Conservation (phyloP, 1,284 basidiomycete species). For the Trichosporon ovoides region DNA sequence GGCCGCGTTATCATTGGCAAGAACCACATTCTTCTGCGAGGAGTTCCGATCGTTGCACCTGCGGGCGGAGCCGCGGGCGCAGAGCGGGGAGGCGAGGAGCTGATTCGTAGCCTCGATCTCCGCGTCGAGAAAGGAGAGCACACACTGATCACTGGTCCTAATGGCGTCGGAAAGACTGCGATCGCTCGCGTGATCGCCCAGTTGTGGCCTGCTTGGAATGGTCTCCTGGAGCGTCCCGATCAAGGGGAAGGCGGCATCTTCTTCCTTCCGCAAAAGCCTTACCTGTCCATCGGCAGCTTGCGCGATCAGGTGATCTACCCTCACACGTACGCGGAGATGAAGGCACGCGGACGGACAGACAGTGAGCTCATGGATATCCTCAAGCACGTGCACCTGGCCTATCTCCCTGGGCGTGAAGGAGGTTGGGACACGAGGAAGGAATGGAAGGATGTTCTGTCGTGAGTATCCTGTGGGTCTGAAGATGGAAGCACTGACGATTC, state of each 20-base stretch:
- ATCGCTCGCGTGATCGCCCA: constrained; percentile 85
- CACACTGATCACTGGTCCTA: constrained; percentile 81
- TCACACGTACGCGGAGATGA: constrained; percentile 71
- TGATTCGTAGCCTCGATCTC: constrained; percentile 70
- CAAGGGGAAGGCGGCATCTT: constrained; percentile 60
- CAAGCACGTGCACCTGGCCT: constrained; percentile 73
- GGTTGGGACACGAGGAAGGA: constrained; percentile 87
- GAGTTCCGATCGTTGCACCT: constrained; percentile 72
- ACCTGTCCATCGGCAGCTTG: constrained; percentile 79
- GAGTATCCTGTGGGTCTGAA: constrained; percentile 9
- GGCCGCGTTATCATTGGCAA: constrained; percentile 47
- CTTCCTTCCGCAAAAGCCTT: constrained; percentile 86
- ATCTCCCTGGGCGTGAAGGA: constrained; percentile 80
- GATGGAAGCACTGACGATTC: neutral
- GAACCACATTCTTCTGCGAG: constrained; percentile 56
- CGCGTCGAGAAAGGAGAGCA: constrained; percentile 75
- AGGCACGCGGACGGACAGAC: constrained; percentile 59
- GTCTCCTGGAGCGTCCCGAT: constrained; percentile 50
- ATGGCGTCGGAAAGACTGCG: constrained; percentile 89
- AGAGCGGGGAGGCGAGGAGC: constrained; percentile 56
- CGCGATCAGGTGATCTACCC: constrained; percentile 72
- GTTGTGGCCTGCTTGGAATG: constrained; percentile 64
- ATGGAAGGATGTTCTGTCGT: constrained; percentile 80
- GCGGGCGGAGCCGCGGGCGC: constrained; percentile 52
- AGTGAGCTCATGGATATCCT: constrained; percentile 68